A percentile compares a stretch with the other conserved stretches of the same genome.
These are phyloP conservation scores for Capillidium heterosporum DNA, from an alignment of 371 early-diverging fungal genomes.

Conservation along the genomic window DNA sequence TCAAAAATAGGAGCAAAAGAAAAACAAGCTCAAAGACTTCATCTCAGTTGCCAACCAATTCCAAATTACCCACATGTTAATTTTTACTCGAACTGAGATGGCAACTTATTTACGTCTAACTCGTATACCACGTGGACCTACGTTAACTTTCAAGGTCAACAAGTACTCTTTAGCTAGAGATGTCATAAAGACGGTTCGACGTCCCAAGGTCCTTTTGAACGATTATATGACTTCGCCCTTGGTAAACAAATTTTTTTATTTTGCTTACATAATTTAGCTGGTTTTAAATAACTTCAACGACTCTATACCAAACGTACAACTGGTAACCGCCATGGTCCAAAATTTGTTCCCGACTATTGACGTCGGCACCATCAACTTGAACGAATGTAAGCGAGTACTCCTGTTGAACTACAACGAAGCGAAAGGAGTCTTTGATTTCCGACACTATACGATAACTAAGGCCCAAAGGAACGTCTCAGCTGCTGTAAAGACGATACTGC, in stretches of 20 bases:
- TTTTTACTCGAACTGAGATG: conserved; percentile 70
- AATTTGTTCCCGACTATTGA: conserved; percentile 92
- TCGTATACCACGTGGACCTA: conserved; percentile 84
- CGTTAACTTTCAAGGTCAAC: conserved; percentile 70
- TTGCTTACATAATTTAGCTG: conserved; percentile 17
- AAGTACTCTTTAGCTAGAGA: conserved; percentile 75
- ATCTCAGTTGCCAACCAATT: conserved; percentile 71
- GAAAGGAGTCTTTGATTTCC: conserved; percentile 65
- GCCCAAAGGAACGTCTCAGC: conserved; percentile 78
- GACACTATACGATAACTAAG: conserved; percentile 80
- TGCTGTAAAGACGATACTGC: conserved; percentile 60
- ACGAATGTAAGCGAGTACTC: conserved; percentile 77
- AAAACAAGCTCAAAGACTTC: conserved; percentile 87
- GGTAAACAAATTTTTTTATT: conserved; percentile 10
- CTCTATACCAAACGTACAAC: conserved; percentile 53
- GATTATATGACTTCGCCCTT: conserved; percentile 69
- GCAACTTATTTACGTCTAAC: conserved; percentile 72
- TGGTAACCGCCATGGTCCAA: conserved; percentile 86
- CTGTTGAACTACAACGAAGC: conserved; percentile 77
- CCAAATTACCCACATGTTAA: conserved; percentile 70
- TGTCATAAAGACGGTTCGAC: conserved; percentile 49
- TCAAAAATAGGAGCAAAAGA: conserved; percentile 51
- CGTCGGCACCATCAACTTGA: conserved; percentile 76
- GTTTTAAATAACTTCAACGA: conserved; percentile 84
- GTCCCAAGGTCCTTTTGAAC: conserved; percentile 59